Conservation (phyloP, 176 grass and related monocot genomes). For the Hordeum marinum region DNA sequence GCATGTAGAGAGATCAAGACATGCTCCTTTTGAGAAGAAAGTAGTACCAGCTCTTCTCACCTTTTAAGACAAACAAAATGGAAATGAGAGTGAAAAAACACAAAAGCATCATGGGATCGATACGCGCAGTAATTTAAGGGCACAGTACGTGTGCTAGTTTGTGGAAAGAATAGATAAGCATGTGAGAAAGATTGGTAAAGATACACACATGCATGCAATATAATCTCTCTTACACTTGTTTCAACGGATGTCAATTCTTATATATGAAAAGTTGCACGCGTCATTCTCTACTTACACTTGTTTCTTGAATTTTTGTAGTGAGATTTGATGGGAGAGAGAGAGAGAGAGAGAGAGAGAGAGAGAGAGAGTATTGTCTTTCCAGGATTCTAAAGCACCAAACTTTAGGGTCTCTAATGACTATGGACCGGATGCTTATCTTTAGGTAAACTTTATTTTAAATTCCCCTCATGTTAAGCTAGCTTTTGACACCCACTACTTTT, state of each 20-base stretch:
- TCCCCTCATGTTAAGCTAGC: constrained; percentile 54
- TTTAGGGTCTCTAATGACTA: constrained; percentile 58
- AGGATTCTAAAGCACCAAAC: constrained; percentile 72
- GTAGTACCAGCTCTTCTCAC: constrained; percentile 17
- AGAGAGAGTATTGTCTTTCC: constrained; percentile 49
- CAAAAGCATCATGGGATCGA: constrained; percentile 38
- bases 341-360: constrained; percentile 12
- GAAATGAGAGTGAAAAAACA: constrained; percentile 7
- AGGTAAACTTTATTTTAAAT: constrained; percentile 39
- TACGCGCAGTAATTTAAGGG: constrained; percentile 18
- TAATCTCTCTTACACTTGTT: not conserved
- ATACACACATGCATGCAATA: not conserved
- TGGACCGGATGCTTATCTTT: constrained; percentile 60
- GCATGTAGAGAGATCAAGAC: not conserved
- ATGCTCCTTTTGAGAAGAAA: constrained; percentile 43
- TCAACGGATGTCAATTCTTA: constrained; percentile 32
- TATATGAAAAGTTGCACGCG: constrained; percentile 26
- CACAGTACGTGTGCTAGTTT: not conserved
- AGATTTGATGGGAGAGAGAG: not conserved
- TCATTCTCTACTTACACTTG: constrained; percentile 51
- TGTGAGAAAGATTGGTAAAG: constrained; percentile 27
- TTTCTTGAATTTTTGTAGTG: constrained; percentile 14
- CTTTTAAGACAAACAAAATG: constrained; percentile 33
- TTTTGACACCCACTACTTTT: constrained; percentile 70
- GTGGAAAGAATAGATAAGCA: constrained; percentile 53